Conservation (phyloP, 768 basidiomycete species). For the Boletellus ananas region DNA sequence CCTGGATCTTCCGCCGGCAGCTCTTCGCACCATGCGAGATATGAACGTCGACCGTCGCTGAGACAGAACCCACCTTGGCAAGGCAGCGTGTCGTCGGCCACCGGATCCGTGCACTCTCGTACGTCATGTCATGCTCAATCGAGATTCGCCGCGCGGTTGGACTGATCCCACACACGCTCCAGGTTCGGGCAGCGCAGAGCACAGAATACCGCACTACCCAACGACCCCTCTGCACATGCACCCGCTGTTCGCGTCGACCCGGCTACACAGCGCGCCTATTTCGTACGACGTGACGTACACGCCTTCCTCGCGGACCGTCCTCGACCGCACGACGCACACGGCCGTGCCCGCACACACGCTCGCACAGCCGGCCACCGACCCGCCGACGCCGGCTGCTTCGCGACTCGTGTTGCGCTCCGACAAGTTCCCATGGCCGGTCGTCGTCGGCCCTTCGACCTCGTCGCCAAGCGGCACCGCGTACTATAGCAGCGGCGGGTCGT, state of each 20-base stretch:
- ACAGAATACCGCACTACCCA: constrained; percentile 19
- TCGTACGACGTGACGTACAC: constrained; percentile 56
- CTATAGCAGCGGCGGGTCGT: constrained; percentile 23
- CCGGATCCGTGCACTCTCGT: constrained; percentile 41
- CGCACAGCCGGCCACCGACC: constrained; percentile 62
- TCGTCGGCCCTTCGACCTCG: constrained; percentile 39
- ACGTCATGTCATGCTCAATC: constrained; percentile 19
- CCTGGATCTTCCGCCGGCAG: constrained; percentile 39
- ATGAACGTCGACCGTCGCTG: constrained; percentile 44
- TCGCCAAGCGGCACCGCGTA: constrained; percentile 26
- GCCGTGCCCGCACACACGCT: constrained; percentile 56
- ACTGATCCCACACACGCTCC: constrained; percentile 4
- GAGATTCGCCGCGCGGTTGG: background rate
- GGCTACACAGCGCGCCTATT: constrained; percentile 56
- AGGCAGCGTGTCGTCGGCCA: constrained; percentile 36
- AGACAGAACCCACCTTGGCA: constrained; percentile 48
- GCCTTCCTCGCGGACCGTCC: constrained; percentile 54
- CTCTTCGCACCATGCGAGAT: constrained; percentile 36
- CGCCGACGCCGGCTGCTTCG: constrained; percentile 43
- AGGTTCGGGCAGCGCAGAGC: constrained; percentile 26
- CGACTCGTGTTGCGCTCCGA: constrained; percentile 51
- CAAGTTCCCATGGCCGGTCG: constrained; percentile 59
- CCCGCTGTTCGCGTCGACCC: constrained; percentile 55
- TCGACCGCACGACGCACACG: constrained; percentile 51
- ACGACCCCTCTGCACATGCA: constrained; percentile 56